phyloP scores from a whole-genome alignment of 75 land plant genomes.

The Picea glauca region DNA sequence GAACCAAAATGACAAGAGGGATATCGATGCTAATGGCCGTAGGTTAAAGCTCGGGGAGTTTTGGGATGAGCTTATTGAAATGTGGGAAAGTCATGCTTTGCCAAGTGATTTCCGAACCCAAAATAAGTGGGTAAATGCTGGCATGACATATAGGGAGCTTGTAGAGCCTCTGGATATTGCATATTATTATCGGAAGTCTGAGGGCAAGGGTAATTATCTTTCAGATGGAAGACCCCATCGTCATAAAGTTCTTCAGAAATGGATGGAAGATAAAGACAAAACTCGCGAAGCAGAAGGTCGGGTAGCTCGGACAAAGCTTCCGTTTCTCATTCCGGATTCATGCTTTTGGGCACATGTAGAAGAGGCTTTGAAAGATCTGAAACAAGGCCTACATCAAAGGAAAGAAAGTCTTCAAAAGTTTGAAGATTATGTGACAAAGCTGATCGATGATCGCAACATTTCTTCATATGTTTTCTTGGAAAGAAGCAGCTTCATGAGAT shows the following conservation, averaged over 20 bases:
- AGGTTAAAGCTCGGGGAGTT: not conserved
- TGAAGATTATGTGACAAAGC: not conserved
- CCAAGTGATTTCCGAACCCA: slow-evolving; percentile 11
- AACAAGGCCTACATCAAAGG: not conserved
- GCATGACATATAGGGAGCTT: slow-evolving; percentile 10
- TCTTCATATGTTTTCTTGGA: not conserved
- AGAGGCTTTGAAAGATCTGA: not conserved
- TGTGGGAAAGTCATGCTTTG: slow-evolving; percentile 1
- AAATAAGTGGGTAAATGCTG: slow-evolving; percentile 18
- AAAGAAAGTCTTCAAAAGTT: not conserved
- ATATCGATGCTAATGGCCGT: not conserved
- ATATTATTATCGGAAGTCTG: not conserved
- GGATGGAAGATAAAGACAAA: slow-evolving; percentile 4
- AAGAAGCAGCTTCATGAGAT: not conserved
- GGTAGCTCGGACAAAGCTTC: not conserved
- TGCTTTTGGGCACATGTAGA: slow-evolving; percentile 6
- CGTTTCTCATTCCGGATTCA: not conserved
- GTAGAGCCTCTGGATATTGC: slow-evolving; percentile 21
- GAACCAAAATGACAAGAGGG: not conserved
- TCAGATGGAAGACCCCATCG: not conserved
- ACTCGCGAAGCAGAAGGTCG: not conserved
- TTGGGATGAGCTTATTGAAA: slow-evolving; percentile 16
- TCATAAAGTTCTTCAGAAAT: slow-evolving; percentile 6
- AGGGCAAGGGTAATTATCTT: not conserved
- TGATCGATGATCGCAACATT: not conserved